A percentile compares a stretch with the other conserved stretches of the same genome.
These are phyloP conservation scores for Lachancea mirantina DNA, from an alignment of 805 yeast species.

Conservation along the genomic window DNA sequence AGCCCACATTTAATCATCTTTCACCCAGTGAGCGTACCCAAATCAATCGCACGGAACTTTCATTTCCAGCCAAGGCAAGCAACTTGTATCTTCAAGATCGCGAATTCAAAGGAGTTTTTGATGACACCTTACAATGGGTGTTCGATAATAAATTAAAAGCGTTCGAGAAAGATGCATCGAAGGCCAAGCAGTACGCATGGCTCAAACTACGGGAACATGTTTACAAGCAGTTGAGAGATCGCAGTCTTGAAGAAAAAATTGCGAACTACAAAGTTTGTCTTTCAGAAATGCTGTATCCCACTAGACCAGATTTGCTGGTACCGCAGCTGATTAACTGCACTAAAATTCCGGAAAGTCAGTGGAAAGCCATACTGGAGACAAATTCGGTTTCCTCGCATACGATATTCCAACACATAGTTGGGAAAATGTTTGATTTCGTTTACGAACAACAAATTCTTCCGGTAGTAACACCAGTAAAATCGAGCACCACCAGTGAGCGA, in stretches of 20 bases:
- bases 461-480: slow-evolving; percentile 10
- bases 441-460: slow-evolving; percentile 23
- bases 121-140: slow-evolving; percentile 12
- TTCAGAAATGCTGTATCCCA: slow-evolving; percentile 14
- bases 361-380: slow-evolving; percentile 11
- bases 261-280: slow-evolving; percentile 8
- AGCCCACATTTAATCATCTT: slow-evolving; percentile 13
- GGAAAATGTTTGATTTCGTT: slow-evolving; percentile 16
- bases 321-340: slow-evolving; percentile 12
- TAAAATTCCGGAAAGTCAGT: slow-evolving; percentile 8
- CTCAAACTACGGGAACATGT: slow-evolving; percentile 10
- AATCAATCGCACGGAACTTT: slow-evolving; percentile 4
- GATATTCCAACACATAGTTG: slow-evolving; percentile 3
- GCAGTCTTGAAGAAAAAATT: slow-evolving; percentile 3
- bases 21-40: slow-evolving; percentile 12
- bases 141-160: slow-evolving; percentile 16
- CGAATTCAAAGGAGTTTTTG: slow-evolving; percentile 11
- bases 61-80: slow-evolving; percentile 6
- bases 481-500: slow-evolving; percentile 10
- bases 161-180: slow-evolving; percentile 5
- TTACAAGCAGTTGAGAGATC: slow-evolving; percentile 13
- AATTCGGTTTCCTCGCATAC: slow-evolving; percentile 1
- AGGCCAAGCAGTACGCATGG: slow-evolving; percentile 11
- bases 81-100: slow-evolving; percentile 10
- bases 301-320: slow-evolving; percentile 12